Conservation (phyloP, 495 filamentous ascomycete genomes). For the Aspergillus diversus region DNA sequence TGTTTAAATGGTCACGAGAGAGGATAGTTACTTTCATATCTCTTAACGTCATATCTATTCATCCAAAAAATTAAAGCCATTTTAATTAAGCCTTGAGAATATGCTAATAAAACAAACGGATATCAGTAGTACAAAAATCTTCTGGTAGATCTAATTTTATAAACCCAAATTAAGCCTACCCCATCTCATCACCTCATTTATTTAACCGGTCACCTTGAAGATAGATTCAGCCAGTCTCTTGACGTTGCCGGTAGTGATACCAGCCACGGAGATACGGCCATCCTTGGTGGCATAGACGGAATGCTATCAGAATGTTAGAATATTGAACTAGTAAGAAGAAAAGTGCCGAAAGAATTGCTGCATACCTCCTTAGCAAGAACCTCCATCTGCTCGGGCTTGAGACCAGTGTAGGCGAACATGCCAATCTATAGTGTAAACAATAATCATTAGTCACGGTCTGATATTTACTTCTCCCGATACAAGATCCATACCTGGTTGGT, state of each 20-base stretch:
- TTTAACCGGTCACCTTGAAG: conserved; percentile 82
- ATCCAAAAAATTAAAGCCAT: conserved; percentile 12
- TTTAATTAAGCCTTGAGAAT: conserved; percentile 23
- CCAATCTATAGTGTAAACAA: conserved; percentile 63
- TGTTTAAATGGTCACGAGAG: too few relatives aligned
- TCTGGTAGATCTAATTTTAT: conserved; percentile 25
- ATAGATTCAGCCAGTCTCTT: conserved; percentile 92
- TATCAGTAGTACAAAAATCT: conserved; percentile 29
- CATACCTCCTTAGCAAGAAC: conserved; percentile 83
- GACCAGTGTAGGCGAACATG: conserved; percentile 98
- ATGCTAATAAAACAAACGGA: conserved; percentile 36
- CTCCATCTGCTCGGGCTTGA: conserved; percentile 92
- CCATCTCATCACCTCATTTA: conserved; percentile 2
- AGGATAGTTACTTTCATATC: too few relatives aligned
- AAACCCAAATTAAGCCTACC: conserved; percentile 17
- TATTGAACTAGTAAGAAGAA: not conserved
- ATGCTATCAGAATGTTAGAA: conserved; percentile 56
- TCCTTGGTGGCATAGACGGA: conserved; percentile 98
- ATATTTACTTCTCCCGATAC: not conserved
- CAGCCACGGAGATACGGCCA: conserved; percentile 95
- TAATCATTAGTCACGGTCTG: conserved; percentile 16
- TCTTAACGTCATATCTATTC: not conserved
- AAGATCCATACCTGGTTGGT: conserved; percentile 68
- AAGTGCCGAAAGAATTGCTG: not conserved
- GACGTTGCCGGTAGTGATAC: conserved; percentile 92